Evolutionary conservation across 1,139 yeast species (phyloP).

Genomic region (Saccharomycopsis phalli): DNA sequence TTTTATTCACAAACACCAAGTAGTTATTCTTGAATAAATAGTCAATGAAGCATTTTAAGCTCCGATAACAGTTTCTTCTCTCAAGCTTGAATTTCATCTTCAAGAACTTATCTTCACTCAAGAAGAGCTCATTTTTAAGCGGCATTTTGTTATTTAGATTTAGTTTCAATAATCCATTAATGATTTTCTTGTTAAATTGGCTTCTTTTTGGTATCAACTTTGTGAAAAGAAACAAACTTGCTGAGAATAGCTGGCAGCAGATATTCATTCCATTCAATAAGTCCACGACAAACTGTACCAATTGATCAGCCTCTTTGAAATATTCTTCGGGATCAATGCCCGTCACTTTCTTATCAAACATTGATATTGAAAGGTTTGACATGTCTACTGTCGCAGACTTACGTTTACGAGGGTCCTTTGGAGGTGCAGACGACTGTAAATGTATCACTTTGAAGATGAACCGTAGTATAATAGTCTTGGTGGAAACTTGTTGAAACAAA

Average conservation of each 20-base stretch:
- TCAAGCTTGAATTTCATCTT: conserved; percentile 33
- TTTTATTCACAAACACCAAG: conserved; percentile 13
- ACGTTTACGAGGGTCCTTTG: conserved; percentile 25
- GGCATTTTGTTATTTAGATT: conserved; percentile 32
- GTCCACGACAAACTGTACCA: conserved; percentile 8
- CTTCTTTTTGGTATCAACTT: conserved; percentile 49
- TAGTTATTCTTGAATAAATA: conserved; percentile 23
- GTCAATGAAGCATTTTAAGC: conserved; percentile 38
- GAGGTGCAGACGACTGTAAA: conserved; percentile 48
- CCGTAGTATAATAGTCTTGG: conserved; percentile 37
- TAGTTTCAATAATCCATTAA: conserved; percentile 33
- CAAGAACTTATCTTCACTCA: conserved; percentile 4
- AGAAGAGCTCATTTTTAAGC: conserved; percentile 24
- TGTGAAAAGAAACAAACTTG: conserved; percentile 45
- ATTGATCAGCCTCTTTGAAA: conserved; percentile 8
- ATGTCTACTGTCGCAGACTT: conserved; percentile 31
- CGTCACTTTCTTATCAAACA: conserved; percentile 38
- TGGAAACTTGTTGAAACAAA: conserved; percentile 2
- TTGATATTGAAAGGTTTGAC: conserved; percentile 49
- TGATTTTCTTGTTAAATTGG: conserved; percentile 36
- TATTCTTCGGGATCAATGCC: background rate
- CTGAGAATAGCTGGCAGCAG: conserved; percentile 39
- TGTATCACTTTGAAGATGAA: conserved; percentile 65
- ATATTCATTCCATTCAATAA: conserved; percentile 4
- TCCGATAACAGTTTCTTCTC: conserved; percentile 39